phyloP scores from a whole-genome alignment of 2,329 filamentous ascomycete species.

The Stagonosporopsis vannaccii region DNA sequence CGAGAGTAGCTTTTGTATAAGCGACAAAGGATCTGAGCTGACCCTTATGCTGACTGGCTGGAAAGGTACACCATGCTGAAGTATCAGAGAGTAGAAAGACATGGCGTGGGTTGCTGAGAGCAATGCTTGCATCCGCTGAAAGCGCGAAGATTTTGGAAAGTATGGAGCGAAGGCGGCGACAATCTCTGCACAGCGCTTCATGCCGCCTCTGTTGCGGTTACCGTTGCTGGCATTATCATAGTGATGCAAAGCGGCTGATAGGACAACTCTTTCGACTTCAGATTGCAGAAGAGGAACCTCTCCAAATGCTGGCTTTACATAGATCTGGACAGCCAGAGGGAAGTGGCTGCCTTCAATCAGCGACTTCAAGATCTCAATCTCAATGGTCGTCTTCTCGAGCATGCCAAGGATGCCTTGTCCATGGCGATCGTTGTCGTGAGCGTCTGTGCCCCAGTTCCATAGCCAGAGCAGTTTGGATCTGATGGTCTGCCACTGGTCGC shows the following conservation, averaged over 20 bases:
- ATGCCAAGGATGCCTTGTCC: constrained; percentile 63
- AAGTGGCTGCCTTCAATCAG: constrained; percentile 71
- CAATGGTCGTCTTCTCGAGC: constrained; percentile 67
- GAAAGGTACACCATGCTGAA: constrained; percentile 82
- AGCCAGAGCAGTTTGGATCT: constrained; percentile 76
- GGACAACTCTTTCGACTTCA: constrained; percentile 66
- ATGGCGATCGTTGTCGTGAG: constrained; percentile 45
- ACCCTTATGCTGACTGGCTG: constrained; percentile 80
- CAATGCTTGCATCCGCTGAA: constrained; percentile 67
- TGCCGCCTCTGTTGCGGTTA: constrained; percentile 75
- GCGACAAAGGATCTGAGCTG: constrained; percentile 75
- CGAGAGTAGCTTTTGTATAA: constrained; percentile 75
- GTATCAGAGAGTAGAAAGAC: constrained; percentile 76
- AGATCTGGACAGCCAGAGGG: constrained; percentile 62
- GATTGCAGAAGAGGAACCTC: constrained; percentile 59
- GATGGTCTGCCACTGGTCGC: constrained; percentile 58
- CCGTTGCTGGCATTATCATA: constrained; percentile 87
- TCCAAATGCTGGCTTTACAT: constrained; percentile 64
- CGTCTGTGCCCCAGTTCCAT: constrained; percentile 71
- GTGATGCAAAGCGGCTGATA: constrained; percentile 69
- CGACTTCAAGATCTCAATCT: constrained; percentile 74
- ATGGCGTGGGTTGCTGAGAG: constrained; percentile 76
- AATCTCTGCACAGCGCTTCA: constrained; percentile 72
- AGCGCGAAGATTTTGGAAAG: constrained; percentile 61
- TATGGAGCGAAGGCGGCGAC: constrained; percentile 69